phyloP scores from a whole-genome alignment of 2,329 filamentous ascomycete species.

The Ciborinia camelliae region DNA sequence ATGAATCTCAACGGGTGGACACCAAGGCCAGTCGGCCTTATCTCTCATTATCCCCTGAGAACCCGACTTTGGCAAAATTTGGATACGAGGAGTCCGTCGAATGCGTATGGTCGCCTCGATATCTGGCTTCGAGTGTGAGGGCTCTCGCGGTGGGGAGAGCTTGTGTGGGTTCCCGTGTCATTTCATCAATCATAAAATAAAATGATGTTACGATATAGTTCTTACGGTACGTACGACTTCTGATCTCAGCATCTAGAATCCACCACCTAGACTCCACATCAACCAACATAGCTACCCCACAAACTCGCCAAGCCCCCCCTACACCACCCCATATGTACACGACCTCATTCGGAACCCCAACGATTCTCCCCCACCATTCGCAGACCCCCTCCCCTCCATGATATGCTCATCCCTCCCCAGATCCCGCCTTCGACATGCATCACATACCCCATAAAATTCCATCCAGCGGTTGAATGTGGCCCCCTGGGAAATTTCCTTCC shows the following conservation, averaged over 20 bases:
- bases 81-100: slow-evolving; percentile 2
- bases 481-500: background rate
- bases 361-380: background rate
- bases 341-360: background rate
- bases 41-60: slow-evolving; percentile 1
- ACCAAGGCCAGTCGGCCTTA: slow-evolving; percentile 7
- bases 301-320: background rate
- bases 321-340: background rate
- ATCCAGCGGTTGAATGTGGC: background rate
- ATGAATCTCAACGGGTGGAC: background rate
- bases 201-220: background rate
- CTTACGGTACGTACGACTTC: background rate
- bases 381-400: background rate
- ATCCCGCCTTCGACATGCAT: background rate
- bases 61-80: slow-evolving; percentile 7
- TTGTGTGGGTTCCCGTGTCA: background rate
- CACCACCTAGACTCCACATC: too few species aligned
- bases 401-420: background rate
- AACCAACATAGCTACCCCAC: slow-evolving; percentile 6
- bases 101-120: too few species aligned
- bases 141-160: background rate
- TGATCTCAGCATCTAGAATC: background rate
- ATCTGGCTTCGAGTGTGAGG: background rate
- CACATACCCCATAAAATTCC: background rate
- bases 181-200: background rate